These are phyloP conservation scores for Xylariaceae sp. DNA, from an alignment of 2,329 filamentous ascomycete species.

Conservation along the genomic window DNA sequence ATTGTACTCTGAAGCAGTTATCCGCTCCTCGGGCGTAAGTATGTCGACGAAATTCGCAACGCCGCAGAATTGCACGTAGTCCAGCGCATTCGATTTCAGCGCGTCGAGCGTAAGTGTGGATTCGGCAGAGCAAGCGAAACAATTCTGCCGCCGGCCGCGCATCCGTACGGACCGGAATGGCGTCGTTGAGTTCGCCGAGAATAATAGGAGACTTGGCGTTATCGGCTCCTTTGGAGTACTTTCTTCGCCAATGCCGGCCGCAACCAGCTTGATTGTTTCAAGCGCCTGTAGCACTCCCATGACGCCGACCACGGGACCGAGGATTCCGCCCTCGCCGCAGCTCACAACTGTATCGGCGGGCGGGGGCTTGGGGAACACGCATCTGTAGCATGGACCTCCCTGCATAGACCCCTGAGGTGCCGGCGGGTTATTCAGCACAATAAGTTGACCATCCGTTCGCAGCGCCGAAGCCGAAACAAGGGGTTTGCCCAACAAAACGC, in stretches of 20 bases:
- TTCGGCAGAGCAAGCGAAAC: slow-evolving; percentile 67
- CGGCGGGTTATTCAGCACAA: slow-evolving; percentile 79
- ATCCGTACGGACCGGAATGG: slow-evolving; percentile 72
- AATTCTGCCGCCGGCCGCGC: slow-evolving; percentile 61
- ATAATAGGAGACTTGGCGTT: slow-evolving; percentile 40
- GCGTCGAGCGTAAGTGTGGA: slow-evolving; percentile 58
- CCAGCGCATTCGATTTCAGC: slow-evolving; percentile 60
- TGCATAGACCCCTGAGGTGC: slow-evolving; percentile 48
- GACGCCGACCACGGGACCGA: slow-evolving; percentile 85
- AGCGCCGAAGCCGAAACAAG: slow-evolving; percentile 88
- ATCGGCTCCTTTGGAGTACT: slow-evolving; percentile 16
- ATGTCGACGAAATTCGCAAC: slow-evolving; percentile 48
- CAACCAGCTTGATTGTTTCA: slow-evolving; percentile 80
- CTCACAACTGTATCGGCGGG: slow-evolving; percentile 75
- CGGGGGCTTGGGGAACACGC: slow-evolving; percentile 83
- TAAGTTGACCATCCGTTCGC: slow-evolving; percentile 82
- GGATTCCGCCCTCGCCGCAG: slow-evolving; percentile 87
- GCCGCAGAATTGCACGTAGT: slow-evolving; percentile 86
- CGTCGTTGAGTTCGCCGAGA: slow-evolving; percentile 40
- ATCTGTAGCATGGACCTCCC: slow-evolving; percentile 86
- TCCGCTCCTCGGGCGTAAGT: slow-evolving; percentile 59
- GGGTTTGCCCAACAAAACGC: slow-evolving; percentile 70
- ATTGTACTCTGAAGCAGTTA: slow-evolving; percentile 60
- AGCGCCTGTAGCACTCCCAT: slow-evolving; percentile 93
- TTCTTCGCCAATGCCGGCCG: slow-evolving; percentile 33